Evolutionary conservation across 2,329 filamentous ascomycete species (phyloP), one percentile per base, ranked within the genome.

Genomic region (Boeremia lycopersici): DNA sequence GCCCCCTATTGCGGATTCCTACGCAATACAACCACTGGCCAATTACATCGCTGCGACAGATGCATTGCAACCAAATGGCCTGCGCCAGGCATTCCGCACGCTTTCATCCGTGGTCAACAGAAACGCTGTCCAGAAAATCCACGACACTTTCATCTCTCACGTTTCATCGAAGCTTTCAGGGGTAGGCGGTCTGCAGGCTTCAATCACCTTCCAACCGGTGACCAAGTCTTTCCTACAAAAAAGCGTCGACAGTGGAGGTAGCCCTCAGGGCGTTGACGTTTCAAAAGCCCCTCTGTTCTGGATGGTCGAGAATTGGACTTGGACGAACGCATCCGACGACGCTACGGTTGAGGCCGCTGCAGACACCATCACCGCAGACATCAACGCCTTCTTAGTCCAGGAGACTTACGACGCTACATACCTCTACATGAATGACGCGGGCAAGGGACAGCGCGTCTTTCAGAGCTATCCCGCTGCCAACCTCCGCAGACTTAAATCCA

Each of bases 391-490:
- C 11, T 52, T 64, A 0, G 12, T 31, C 3, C 42, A 38, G 1
- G 50, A 47, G 9, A 39, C 38, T 3, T 52, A 47, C 8, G 28
- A 35, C 9, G 60, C 50, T 4, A 26, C 52, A 1, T 64, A 59
- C 7, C 34, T 63, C 1, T 68, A 64, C 33, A 59, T 67, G 48
- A 67, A 68, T 29, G 61, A 74, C 46, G 62, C 62, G 3, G 65
- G 70, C n/a, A 59, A 61, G 35, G 60, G 64, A 13, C 67, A 68
- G 46, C 60, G 59, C 1, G 52, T 70, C 5, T 70, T 70, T 19
- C 50, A 61, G 8, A 62, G 63, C 31, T 75, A 73, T 43, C 67
- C 65, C 15, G 63, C 61, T n/a, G 53, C 54, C 3, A 74, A 73
- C 52, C 34, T 74, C 25, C 46, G 57, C 44, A 61, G 53, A 38